phyloP scores from a whole-genome alignment of 1,139 yeast genomes.

The Hyphopichia buzzinii region DNA sequence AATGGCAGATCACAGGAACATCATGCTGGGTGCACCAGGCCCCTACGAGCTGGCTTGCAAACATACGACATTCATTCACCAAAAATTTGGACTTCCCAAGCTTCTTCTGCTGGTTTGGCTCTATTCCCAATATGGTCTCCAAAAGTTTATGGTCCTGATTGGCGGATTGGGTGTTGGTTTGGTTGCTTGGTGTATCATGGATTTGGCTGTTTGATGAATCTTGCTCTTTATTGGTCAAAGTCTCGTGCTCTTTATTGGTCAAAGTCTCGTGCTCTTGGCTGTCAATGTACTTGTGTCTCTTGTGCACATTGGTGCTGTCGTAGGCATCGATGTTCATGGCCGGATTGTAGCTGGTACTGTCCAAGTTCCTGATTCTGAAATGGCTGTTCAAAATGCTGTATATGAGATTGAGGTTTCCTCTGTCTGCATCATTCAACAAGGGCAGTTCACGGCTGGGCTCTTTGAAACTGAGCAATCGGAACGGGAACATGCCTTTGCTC shows the following conservation, averaged over 20 bases:
- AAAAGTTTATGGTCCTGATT: conserved; percentile 7
- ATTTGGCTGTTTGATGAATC: background rate
- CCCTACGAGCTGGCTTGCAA: conserved; percentile 25
- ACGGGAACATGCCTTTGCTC: conserved; percentile 17
- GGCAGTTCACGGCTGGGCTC: conserved; percentile 7
- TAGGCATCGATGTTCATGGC: conserved; percentile 2
- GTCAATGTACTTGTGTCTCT: conserved; percentile 8
- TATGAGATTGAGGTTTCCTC: conserved; percentile 34
- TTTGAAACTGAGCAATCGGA: background rate
- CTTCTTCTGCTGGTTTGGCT: conserved; percentile 1
- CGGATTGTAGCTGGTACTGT: conserved; percentile 24
- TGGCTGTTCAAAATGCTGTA: conserved; percentile 30
- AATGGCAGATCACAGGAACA: conserved; percentile 28
- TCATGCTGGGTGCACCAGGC: conserved; percentile 20
- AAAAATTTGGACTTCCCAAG: conserved; percentile 20
- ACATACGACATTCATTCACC: conserved; percentile 23
- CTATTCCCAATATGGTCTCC: conserved; percentile 8
- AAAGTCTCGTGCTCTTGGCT: conserved; percentile 8
- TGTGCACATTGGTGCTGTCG: conserved; percentile 7
- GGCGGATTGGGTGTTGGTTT: too few relatives aligned
- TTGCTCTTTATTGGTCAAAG: conserved; percentile 7
- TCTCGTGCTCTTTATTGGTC: conserved; percentile 8
- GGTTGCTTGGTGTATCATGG: too few relatives aligned
- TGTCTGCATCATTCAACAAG: conserved; percentile 25
- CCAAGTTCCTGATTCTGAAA: conserved; percentile 30